A percentile compares a stretch with the other conserved stretches of the same genome.
Evolutionary conservation across 2,329 filamentous ascomycete genomes (phyloP).

Genomic region (Pseudogymnoascus sp.): DNA sequence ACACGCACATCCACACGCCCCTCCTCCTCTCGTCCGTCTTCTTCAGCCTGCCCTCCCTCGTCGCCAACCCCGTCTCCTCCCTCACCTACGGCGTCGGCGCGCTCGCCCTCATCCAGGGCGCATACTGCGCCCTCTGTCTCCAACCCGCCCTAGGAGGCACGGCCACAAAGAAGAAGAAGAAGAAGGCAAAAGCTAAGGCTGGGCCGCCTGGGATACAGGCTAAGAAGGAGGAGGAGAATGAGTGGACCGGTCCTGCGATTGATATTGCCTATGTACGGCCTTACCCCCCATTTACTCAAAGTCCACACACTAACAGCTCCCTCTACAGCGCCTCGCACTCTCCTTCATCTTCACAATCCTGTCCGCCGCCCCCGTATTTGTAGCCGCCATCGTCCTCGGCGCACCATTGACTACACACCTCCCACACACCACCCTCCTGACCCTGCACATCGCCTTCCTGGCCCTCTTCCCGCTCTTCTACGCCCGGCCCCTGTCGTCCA

Average conservation of each 20-base stretch:
- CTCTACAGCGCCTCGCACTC: slow-evolving; percentile 56
- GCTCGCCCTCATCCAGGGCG: slow-evolving; percentile 54
- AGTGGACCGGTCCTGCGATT: background rate
- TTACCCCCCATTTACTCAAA: too few species aligned
- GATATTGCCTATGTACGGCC: slow-evolving; percentile 3
- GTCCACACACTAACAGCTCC: background rate
- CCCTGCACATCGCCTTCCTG: slow-evolving; percentile 73
- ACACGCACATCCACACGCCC: slow-evolving; percentile 59
- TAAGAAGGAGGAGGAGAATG: background rate
- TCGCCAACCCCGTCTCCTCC: slow-evolving; percentile 58
- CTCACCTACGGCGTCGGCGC: slow-evolving; percentile 53
- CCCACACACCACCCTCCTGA: slow-evolving; percentile 68
- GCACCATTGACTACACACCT: slow-evolving; percentile 80
- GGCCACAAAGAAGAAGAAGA: slow-evolving; percentile 41
- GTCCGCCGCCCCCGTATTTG: slow-evolving; percentile 45
- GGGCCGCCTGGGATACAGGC: background rate
- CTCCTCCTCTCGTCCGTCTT: slow-evolving; percentile 57
- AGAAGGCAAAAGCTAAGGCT: slow-evolving; percentile 24
- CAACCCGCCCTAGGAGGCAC: slow-evolving; percentile 45
- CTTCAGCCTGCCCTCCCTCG: slow-evolving; percentile 55
- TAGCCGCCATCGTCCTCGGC: slow-evolving; percentile 71
- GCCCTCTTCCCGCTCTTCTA: slow-evolving; percentile 75
- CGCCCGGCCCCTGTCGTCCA: slow-evolving; percentile 66
- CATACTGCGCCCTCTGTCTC: slow-evolving; percentile 54
- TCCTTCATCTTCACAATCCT: slow-evolving; percentile 47